A percentile compares a stretch with the other conserved stretches of the same genome.
Evolutionary conservation across 129 eudicot genomes (phyloP).

Genomic region (Glebionis coronaria): DNA sequence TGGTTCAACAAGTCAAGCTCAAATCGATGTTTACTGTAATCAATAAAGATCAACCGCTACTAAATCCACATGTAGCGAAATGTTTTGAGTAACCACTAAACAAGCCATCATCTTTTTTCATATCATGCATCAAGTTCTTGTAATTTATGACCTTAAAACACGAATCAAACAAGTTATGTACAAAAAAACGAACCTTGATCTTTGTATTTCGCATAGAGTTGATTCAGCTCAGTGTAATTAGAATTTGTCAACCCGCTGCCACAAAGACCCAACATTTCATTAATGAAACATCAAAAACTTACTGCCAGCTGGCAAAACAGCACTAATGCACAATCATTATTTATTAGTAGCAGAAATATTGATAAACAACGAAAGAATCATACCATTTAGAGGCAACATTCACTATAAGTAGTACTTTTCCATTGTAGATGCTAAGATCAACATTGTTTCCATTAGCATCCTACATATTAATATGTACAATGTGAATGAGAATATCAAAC

Average conservation of each 20-base stretch:
- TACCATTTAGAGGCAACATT: constrained; percentile 72
- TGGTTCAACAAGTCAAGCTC: too few species aligned
- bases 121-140: constrained; percentile 11
- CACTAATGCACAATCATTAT: constrained; percentile 3
- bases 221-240: constrained; percentile 71
- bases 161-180: not conserved
- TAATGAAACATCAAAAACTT: not conserved
- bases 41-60: not conserved
- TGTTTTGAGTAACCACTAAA: not conserved
- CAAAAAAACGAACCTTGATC: constrained; percentile 60
- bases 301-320: not conserved
- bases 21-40: not conserved
- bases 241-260: constrained; percentile 90
- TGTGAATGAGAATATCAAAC: not conserved
- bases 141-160: not conserved
- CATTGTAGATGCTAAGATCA: constrained; percentile 45
- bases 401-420: constrained; percentile 57
- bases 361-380: not conserved
- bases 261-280: constrained; percentile 18
- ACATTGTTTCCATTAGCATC: constrained; percentile 51
- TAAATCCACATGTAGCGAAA: not conserved
- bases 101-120: not conserved
- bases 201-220: constrained; percentile 67
- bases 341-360: not conserved
- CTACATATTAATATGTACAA: constrained; percentile 14